These are phyloP conservation scores for Raphanus sativus DNA, from an alignment of 345 rosid genomes.

Conservation along the genomic window DNA sequence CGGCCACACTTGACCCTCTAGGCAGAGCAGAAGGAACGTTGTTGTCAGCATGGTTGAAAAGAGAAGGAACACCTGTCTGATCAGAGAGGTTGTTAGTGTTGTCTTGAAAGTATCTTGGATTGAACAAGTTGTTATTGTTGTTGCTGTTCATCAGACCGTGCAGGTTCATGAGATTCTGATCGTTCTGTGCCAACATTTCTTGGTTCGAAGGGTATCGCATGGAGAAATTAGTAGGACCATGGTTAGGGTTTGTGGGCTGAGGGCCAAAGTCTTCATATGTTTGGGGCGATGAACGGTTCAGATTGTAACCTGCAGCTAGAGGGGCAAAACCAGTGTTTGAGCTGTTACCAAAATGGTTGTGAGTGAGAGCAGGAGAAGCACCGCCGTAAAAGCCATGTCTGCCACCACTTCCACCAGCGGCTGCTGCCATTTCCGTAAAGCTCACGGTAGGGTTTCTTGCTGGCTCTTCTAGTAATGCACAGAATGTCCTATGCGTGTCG, in stretches of 20 bases:
- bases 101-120: conserved; percentile 57
- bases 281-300: conserved; percentile 28
- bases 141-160: conserved; percentile 22
- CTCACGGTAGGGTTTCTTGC: conserved; percentile 56
- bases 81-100: conserved; percentile 28
- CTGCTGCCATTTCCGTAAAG: conserved; percentile 40
- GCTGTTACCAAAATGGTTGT: conserved; percentile 15
- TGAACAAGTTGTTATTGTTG: conserved; percentile 37
- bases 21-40: conserved; percentile 49
- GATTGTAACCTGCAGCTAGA: conserved; percentile 30
- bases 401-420: conserved; percentile 8
- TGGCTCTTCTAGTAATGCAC: conserved; percentile 71
- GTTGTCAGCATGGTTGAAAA: conserved; percentile 62
- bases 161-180: conserved; percentile 35
- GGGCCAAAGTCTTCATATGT: conserved; percentile 43
- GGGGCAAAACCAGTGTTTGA: conserved; percentile 20
- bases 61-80: conserved; percentile 54
- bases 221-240: conserved; percentile 38
- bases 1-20: conserved; percentile 44
- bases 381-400: conserved; percentile 50
- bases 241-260: conserved; percentile 38
- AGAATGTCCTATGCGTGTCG: conserved; percentile 77
- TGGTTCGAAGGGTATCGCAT: conserved; percentile 42
- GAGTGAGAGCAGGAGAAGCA: conserved; percentile 35
- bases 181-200: conserved; percentile 30